Base-by-base conservation (phyloP, 768 basidiomycete genomes). In the Mycena haematopus region DNA sequence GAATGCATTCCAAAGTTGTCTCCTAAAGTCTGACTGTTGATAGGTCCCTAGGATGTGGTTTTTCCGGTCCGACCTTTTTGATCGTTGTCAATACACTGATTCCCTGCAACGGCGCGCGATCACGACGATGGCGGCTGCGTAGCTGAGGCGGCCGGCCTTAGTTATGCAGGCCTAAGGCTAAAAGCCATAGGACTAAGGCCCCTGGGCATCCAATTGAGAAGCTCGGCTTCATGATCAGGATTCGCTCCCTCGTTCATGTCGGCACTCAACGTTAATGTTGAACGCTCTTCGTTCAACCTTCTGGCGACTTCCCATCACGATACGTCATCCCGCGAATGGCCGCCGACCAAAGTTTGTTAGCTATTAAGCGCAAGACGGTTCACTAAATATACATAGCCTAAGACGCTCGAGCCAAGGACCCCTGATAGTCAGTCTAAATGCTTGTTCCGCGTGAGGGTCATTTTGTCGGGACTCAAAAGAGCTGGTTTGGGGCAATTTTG, bases 231-330 rank as follows among this genome's bases (percentile, higher is more conserved):
- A 38, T 38, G n/a, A 38, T 42, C 13, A 38, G 33, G 33, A 58
- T 52, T 42, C 6, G 36, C 36, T 4, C 17, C 38, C 31, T 42
- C 57, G 49, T 42, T 52, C n/a, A 58, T 58, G 22, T 59, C 50
- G 50, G 58, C 29, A 52, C 51, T 52, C 58, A 46, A 44, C 44
- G 44, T 36, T 52, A 59, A 59, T 59, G 50, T 45, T 52, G 51
- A 59, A 59, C 50, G 40, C 50, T 52, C 50, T 52, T 56, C 42
- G 2, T 19, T 11, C 42, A 31, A 42, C 31, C 29, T 33, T 27
- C 40, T 29, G 29, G 24, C 22, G 22, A 31, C 42, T 59, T 59
- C 58, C 29, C 33, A 29, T 36, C 33, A 10, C 11, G 58, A 59
- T 42, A 42, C 42, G 58, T 36, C 56, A 21, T 15, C 40, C 58